Evolutionary conservation across 1,284 basidiomycete species (phyloP).

Genomic region (Boletus smithii): DNA sequence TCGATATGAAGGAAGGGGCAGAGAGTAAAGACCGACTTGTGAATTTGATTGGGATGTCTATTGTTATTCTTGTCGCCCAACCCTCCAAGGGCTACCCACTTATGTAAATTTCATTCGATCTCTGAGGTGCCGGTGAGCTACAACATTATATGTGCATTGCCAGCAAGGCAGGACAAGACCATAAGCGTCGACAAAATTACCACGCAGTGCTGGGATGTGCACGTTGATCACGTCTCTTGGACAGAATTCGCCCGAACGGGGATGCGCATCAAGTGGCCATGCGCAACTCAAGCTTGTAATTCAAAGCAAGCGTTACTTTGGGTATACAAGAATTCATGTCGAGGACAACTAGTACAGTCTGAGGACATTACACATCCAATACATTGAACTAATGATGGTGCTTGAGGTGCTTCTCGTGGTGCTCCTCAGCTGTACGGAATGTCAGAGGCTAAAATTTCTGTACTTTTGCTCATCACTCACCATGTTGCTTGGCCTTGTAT

Average conservation of each 20-base stretch:
- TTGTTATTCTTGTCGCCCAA: background rate
- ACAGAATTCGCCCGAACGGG: too few species aligned
- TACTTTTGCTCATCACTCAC: background rate
- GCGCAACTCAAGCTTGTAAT: too few species aligned
- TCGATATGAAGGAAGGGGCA: background rate
- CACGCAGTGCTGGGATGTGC: too few species aligned
- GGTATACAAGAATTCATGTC: constrained; percentile 4
- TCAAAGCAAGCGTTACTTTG: background rate
- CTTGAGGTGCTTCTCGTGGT: background rate
- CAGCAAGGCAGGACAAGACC: too few species aligned
- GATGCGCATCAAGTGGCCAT: too few species aligned
- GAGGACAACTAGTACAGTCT: background rate
- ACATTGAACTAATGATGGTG: constrained; percentile 1
- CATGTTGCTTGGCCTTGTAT: constrained; percentile 37
- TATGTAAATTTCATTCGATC: too few species aligned
- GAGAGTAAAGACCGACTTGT: background rate
- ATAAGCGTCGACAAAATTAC: too few species aligned
- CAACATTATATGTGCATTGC: too few species aligned
- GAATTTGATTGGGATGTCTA: too few species aligned
- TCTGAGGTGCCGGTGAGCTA: too few species aligned
- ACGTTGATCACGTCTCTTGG: too few species aligned
- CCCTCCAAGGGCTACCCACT: background rate
- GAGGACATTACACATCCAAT: background rate
- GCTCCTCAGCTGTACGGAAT: constrained; percentile 6
- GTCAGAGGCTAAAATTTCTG: constrained; percentile 1